Base-by-base conservation (phyloP, 495 filamentous ascomycete genomes). In the Annulohypoxylon moriforme region DNA sequence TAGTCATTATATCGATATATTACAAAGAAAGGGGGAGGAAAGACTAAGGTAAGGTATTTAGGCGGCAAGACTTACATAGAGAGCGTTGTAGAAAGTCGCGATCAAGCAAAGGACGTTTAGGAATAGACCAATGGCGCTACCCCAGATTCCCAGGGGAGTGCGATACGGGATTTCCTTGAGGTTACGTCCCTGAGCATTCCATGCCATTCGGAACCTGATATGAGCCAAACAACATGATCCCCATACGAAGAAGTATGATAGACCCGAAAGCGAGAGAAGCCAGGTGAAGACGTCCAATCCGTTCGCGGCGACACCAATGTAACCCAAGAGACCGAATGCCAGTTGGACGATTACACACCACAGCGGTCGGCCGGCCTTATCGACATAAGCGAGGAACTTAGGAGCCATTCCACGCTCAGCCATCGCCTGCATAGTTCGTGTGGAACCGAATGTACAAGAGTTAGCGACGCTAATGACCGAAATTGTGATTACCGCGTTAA, bases 401-500 rank as follows among this genome's bases (percentile, higher is more conserved):
- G 90, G 90, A 1, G 81, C 89, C 87, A 89, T 89, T 46, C 85
- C 84, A 7, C 82, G 79, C 36, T 78, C 72, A 14, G 85, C 84
- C 47, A 91, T 79, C 11, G 89, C 89, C 74, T 90, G 87, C 71
- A 91, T 82, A 0, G 89, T 91, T 20, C 90, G 87, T 4, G 86
- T 89, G 1, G 87, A 89, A 60, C 82, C 89, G 69, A 82, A 91
- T 5, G 87, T 87, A 63, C 84, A 86, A 14, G 89, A 90, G 77
- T 90, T 90, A 71, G 87, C 89, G 31, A 91, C 87, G 65, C 75
- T 79, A 63, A 86, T 82, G 69, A 85, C 84, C 79, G 86, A 71
- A 29, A 92, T 80, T 22, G 87, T 89, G 77, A 93, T 90, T 55
- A 93, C 85, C 34, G 84, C 88, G 76, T 93, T 93, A 80, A 93